Evolutionary conservation across 1,284 basidiomycete species (phyloP).

Genomic region (Earliella scabrosa): DNA sequence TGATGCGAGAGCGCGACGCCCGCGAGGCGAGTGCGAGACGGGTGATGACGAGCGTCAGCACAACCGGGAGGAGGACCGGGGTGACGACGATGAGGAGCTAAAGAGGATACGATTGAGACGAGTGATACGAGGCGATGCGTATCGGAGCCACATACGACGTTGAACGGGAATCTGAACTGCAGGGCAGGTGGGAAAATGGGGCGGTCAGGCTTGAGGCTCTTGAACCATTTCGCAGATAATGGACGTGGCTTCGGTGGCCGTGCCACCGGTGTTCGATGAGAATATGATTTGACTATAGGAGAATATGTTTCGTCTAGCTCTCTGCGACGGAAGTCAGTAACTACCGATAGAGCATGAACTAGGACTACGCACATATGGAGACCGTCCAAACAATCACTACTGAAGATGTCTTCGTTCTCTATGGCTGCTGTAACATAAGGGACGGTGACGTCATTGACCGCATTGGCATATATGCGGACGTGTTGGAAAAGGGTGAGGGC

Average conservation of each 20-base stretch:
- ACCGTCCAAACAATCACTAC: constrained; percentile 57
- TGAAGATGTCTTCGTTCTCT: constrained; percentile 72
- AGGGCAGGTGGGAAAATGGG: constrained; percentile 68
- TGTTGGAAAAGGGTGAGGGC: constrained; percentile 72
- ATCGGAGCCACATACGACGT: constrained; percentile 76
- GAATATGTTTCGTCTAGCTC: constrained; percentile 58
- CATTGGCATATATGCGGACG: constrained; percentile 85
- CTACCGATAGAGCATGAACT: not conserved
- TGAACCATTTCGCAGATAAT: constrained; percentile 53
- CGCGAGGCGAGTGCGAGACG: constrained; percentile 57
- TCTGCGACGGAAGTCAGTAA: constrained; percentile 39
- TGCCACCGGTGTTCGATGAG: constrained; percentile 44
- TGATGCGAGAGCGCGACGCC: constrained; percentile 63
- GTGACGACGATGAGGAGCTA: constrained; percentile 59
- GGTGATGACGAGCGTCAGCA: constrained; percentile 53
- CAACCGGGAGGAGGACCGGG: constrained; percentile 66
- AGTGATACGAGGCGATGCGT: too few relatives aligned
- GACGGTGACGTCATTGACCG: constrained; percentile 80
- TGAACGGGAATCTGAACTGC: constrained; percentile 70
- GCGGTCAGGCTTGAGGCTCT: constrained; percentile 33
- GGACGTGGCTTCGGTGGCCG: constrained; percentile 41
- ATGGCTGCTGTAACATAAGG: constrained; percentile 83
- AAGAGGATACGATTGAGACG: too few relatives aligned
- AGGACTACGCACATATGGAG: constrained; percentile 58
- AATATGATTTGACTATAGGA: constrained; percentile 57